These are phyloP conservation scores for Thielaviopsis populi DNA, from an alignment of 2,329 filamentous ascomycete genomes.

Conservation along the genomic window DNA sequence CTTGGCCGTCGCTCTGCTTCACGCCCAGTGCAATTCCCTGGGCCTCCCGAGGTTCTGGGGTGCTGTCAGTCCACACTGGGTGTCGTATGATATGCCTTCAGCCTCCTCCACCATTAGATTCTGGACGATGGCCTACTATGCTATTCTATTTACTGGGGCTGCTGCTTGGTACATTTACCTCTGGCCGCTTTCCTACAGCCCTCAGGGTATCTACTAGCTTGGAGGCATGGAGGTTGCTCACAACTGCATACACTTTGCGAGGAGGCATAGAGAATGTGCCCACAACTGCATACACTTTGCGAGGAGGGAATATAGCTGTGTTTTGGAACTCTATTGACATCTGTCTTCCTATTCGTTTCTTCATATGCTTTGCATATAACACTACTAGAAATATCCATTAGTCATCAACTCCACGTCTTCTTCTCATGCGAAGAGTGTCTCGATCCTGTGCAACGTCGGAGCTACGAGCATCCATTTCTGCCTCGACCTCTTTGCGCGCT, in stretches of 20 bases:
- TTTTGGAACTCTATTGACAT: background rate
- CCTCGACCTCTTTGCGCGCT: slow-evolving; percentile 27
- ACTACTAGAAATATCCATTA: background rate
- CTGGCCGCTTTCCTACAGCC: slow-evolving; percentile 53
- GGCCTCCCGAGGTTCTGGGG: slow-evolving; percentile 82
- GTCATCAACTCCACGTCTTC: slow-evolving; percentile 25
- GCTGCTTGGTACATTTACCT: slow-evolving; percentile 55
- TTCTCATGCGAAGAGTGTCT: slow-evolving; percentile 26
- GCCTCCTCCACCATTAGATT: slow-evolving; percentile 18
- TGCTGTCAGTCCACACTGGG: slow-evolving; percentile 43
- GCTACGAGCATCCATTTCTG: slow-evolving; percentile 34
- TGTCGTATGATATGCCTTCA: slow-evolving; percentile 21
- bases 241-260: too few relatives aligned
- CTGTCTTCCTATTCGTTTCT: background rate
- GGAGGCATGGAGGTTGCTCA: background rate
- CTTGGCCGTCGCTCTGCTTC: slow-evolving; percentile 57
- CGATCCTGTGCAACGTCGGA: slow-evolving; percentile 12
- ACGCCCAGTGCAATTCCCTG: slow-evolving; percentile 85
- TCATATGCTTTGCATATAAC: background rate
- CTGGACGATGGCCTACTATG: slow-evolving; percentile 72
- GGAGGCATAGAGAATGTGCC: background rate
- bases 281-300: too few relatives aligned
- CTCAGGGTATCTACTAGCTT: slow-evolving; percentile 10
- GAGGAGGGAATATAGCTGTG: background rate
- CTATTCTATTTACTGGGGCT: slow-evolving; percentile 56